Evolutionary conservation across 176 grass and related monocot genomes (phyloP), one percentile per base, ranked within the genome.

Genomic region (Poa pratensis): DNA sequence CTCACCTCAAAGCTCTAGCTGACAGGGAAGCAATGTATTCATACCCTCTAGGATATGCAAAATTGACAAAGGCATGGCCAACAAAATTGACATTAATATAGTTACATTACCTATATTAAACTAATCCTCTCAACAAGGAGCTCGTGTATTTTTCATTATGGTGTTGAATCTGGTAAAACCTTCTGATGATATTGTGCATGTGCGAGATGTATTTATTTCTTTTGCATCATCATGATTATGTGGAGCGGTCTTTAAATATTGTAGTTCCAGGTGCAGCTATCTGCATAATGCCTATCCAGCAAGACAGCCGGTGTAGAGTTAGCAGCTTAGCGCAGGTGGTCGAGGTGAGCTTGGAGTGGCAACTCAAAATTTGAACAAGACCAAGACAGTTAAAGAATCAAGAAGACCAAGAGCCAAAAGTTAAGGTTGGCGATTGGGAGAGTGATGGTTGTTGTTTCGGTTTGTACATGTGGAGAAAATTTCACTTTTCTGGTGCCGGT

Each of bases 381-480:
- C 62, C 62, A 65, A 32, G 26, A 16, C 61, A 32, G 6, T 65
- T 65, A 28, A 65, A 64, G 61, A 64, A 65, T 65, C 62, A 65
- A 65, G 27, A 65, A 1, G 26, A 17, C 61, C 13, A 65, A 18
- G 62, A 65, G 28, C 28, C 27, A 65, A 18, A 30, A 15, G 1
- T 24, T 26, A 64, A 17, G 27, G 13, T 65, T 32, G 14, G 62
- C 28, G 6, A 65, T 34, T 32, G 62, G 62, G 14, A 34, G 62
- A 65, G 28, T 34, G 62, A 34, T 65, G 62, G 62, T 65, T 32
- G 27, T 64, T 64, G 15, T 65, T 64, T 34, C 15, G 2, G 5
- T 65, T 63, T 27, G 23, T 2, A 24, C 12, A 4, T 16, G 48
- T 15, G 13, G 48, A 50, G 13, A 1, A 50, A 50, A 15, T 60